These are phyloP conservation scores for Ballota nigra DNA, from an alignment of 257 asterid species.

Conservation along the genomic window DNA sequence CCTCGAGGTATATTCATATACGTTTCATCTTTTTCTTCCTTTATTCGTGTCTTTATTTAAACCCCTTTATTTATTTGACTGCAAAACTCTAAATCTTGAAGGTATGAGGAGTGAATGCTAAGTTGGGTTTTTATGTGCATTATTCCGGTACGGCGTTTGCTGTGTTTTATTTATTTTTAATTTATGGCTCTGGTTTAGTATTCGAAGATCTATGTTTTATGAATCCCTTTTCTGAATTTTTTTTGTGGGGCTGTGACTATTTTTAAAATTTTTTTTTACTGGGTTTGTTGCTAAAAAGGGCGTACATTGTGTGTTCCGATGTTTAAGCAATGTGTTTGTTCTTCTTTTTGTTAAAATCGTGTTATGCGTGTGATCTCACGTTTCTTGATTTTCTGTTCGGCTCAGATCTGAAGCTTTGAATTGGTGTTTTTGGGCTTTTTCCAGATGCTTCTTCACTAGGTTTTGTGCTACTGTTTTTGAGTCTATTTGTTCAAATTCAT, in stretches of 20 bases:
- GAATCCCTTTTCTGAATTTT: background rate
- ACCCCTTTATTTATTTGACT: constrained; percentile 27
- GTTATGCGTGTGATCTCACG: constrained; percentile 15
- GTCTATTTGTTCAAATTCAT: background rate
- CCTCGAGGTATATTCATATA: constrained; percentile 59
- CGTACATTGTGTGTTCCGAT: constrained; percentile 11
- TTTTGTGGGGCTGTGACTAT: background rate
- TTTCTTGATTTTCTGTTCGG: constrained; percentile 13
- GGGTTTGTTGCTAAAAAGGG: background rate
- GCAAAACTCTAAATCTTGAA: constrained; percentile 12
- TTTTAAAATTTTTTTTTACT: background rate
- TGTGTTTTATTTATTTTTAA: background rate
- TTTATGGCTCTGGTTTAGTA: background rate
- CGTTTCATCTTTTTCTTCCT: constrained; percentile 14
- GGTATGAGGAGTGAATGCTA: constrained; percentile 12
- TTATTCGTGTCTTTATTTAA: constrained; percentile 25
- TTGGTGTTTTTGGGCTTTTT: constrained; percentile 35
- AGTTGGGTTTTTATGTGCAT: constrained; percentile 13
- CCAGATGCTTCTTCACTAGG: constrained; percentile 21
- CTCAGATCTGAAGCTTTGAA: constrained; percentile 63
- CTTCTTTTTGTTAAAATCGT: background rate
- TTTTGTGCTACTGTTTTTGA: constrained; percentile 15
- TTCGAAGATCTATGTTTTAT: constrained; percentile 22
- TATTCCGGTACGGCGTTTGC: constrained; percentile 7
- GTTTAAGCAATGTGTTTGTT: background rate